Percentiles rank a stretch among this genome's conserved stretches.
phyloP scores from a whole-genome alignment of 768 basidiomycete species.

The Pulveroboletus sp. region DNA sequence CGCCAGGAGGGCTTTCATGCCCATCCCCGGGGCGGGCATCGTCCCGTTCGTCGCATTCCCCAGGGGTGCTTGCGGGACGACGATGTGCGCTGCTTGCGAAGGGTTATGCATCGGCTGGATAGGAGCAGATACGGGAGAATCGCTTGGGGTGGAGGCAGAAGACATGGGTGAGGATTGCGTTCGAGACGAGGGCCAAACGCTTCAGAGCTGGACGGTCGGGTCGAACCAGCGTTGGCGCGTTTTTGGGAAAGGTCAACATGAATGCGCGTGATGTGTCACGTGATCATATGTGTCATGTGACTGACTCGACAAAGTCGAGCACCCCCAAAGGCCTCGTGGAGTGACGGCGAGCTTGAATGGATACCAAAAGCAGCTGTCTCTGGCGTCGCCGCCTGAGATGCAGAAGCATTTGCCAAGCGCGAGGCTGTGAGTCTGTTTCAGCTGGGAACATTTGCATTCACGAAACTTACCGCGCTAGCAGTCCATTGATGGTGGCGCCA shows the following conservation, averaged over 20 bases:
- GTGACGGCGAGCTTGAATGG: too few relatives aligned
- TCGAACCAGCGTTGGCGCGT: slow-evolving; percentile 8
- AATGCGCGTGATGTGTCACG: slow-evolving; percentile 26
- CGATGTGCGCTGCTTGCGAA: slow-evolving; percentile 69
- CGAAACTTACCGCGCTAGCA: slow-evolving; percentile 6
- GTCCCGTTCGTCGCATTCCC: slow-evolving; percentile 57
- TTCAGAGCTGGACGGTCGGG: neutral
- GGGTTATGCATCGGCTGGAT: slow-evolving; percentile 88
- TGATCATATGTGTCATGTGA: slow-evolving; percentile 2
- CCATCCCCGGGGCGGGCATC: slow-evolving; percentile 63
- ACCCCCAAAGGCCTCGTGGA: too few relatives aligned
- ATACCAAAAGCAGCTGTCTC: neutral
- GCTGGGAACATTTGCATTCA: slow-evolving; percentile 18
- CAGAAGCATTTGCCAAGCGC: neutral
- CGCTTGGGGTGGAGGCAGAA: slow-evolving; percentile 51
- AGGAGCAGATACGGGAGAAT: slow-evolving; percentile 56
- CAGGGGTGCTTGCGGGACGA: slow-evolving; percentile 74
- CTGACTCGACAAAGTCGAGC: too few relatives aligned
- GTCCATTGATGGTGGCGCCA: slow-evolving; percentile 6
- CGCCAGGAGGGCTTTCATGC: slow-evolving; percentile 85
- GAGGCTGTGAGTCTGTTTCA: slow-evolving; percentile 9
- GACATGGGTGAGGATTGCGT: slow-evolving; percentile 41
- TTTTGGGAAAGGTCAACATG: slow-evolving; percentile 21
- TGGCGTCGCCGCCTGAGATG: neutral
- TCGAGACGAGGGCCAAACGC: neutral